These are phyloP conservation scores for Epichloe bromicola DNA, from an alignment of 2,329 filamentous ascomycete species.

Conservation along the genomic window DNA sequence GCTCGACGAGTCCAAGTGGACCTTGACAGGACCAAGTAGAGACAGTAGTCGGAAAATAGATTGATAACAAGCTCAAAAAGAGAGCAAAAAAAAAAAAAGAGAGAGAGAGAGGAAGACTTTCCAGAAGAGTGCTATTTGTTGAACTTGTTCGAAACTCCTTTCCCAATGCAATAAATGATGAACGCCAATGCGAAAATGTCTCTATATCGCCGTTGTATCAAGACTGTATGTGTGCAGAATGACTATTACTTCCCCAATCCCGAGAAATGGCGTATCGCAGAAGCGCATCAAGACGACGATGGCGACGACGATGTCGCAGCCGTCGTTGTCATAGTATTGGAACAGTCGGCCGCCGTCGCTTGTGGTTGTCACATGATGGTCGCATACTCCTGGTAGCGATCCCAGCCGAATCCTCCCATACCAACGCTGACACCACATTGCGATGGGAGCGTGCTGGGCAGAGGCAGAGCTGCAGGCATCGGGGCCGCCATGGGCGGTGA, in stretches of 20 bases:
- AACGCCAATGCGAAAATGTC: conserved; percentile 23
- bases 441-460: conserved; percentile 72
- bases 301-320: neutral
- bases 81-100: conserved; percentile 16
- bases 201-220: conserved; percentile 26
- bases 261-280: neutral
- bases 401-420: conserved; percentile 69
- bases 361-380: conserved; percentile 72
- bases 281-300: conserved; percentile 18
- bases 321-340: conserved; percentile 32
- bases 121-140: conserved; percentile 24
- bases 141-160: conserved; percentile 24
- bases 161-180: conserved; percentile 25
- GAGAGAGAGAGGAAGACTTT: conserved; percentile 14
- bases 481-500: conserved; percentile 62
- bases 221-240: conserved; percentile 10
- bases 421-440: conserved; percentile 72
- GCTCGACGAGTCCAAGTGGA: conserved; percentile 9
- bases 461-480: conserved; percentile 56
- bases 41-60: too few relatives aligned
- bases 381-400: conserved; percentile 71
- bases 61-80: conserved; percentile 3
- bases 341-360: conserved; percentile 32
- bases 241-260: neutral
- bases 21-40: neutral